These are phyloP conservation scores for Pythium chondricola DNA, from an alignment of 352 stramenopile species.

Conservation along the genomic window DNA sequence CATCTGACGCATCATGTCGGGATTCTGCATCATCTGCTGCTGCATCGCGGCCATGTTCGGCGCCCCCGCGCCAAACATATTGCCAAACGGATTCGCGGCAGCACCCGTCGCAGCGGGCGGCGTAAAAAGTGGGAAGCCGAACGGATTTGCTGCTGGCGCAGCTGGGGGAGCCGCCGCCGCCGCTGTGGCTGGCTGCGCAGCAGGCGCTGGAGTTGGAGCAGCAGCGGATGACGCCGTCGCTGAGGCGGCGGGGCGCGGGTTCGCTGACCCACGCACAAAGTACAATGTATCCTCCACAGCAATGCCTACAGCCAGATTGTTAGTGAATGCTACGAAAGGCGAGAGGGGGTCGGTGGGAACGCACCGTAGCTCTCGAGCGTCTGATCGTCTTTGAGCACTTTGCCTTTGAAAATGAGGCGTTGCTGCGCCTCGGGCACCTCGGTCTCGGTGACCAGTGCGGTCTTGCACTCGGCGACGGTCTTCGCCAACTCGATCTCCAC, in stretches of 20 bases:
- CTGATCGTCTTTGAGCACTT: conserved; percentile 87
- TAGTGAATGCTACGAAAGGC: too few species aligned
- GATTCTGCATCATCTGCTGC: conserved; percentile 87
- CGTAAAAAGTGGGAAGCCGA: conserved; percentile 45
- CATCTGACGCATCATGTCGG: conserved; percentile 85
- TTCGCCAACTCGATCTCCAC: conserved; percentile 66
- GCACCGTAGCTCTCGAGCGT: conserved; percentile 79
- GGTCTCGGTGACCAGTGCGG: conserved; percentile 56
- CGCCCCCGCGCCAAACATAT: conserved; percentile 37
- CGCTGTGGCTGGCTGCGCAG: conserved; percentile 9
- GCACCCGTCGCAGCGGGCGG: conserved; percentile 15
- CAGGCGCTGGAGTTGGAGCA: conserved; percentile 11
- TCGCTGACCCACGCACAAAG: conserved; percentile 71
- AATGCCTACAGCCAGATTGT: conserved; percentile 41
- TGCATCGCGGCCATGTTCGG: conserved; percentile 77
- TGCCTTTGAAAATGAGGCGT: conserved; percentile 87
- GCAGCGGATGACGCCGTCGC: conserved; percentile 17
- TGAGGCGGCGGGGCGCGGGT: conserved; percentile 19
- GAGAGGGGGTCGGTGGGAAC: not conserved
- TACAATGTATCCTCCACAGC: conserved; percentile 76
- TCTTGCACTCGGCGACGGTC: conserved; percentile 75
- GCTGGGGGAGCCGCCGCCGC: conserved; percentile 4
- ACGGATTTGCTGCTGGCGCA: conserved; percentile 30
- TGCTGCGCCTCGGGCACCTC: conserved; percentile 72
- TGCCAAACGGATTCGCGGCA: conserved; percentile 51